Base-by-base conservation (phyloP, 345 rosid genomes). In the Boechera divaricarpa region DNA sequence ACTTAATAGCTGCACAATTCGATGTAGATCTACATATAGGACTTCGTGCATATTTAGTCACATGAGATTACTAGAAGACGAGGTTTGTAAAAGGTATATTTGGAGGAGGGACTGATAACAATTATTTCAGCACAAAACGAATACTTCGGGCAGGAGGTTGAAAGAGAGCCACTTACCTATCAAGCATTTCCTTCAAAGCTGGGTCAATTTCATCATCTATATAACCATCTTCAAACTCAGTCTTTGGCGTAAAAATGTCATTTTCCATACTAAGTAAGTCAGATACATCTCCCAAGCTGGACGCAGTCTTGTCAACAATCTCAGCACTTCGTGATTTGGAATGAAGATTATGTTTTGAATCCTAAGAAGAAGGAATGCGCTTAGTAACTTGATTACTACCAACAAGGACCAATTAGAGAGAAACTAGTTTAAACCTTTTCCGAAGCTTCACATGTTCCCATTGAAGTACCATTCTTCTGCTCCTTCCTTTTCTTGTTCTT, bases 191-290 rank as follows among this genome's bases (percentile, higher is more conserved):
- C 80, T 78, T 88, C 77, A 88, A 72, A 80, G 91, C 97, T 44
- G 97, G 98, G 82, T 93, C 98, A 74, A 93, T 80, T 82, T 87
- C 97, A 80, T 93, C 97, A 84, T 93, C 93, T 26, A 87, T 68
- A 62, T 87, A 88, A 74, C 73, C 88, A 72, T 93, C 95, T 69
- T 89, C 94, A 85, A 84, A 82, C 45, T 85, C 94, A 59, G 73
- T 65, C 85, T 84, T 88, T 8, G 80, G 71, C 35, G 86, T 79
- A 77, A 86, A 82, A 10, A 72, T 69, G 33, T 74, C 85, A 83
- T 72, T 87, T 63, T 70, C 82, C 49, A 66, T 69, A 67, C 79
- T 79, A 48, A 54, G 87, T 58, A 73, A 44, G 82, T 83, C 81
- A 52, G 91, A 82, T 53, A 85, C 74, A 67, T 81, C 77, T 76